These are phyloP conservation scores for Craterostigma plantagineum DNA, from an alignment of 257 asterid genomes.

Conservation along the genomic window DNA sequence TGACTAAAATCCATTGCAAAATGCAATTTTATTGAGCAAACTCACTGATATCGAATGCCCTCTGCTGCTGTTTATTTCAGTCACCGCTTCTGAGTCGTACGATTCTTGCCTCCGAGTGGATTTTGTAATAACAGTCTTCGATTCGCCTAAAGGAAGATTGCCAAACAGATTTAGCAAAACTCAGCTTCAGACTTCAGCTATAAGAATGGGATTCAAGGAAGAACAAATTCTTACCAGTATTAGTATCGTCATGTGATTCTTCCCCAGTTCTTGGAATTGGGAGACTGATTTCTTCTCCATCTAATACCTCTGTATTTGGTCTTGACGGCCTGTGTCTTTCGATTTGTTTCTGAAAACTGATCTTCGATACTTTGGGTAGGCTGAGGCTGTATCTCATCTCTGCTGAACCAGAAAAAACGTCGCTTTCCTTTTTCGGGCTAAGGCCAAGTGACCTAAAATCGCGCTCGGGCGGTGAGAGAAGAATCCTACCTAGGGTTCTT, in stretches of 20 bases:
- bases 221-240: not conserved
- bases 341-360: conserved; percentile 9
- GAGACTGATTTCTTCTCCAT: conserved; percentile 1
- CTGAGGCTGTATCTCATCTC: conserved; percentile 18
- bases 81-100: conserved; percentile 8
- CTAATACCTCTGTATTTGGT: conserved; percentile 9
- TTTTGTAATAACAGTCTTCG: conserved; percentile 4
- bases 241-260: conserved; percentile 3
- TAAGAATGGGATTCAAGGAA: conserved; percentile 1
- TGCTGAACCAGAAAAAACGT: conserved; percentile 10
- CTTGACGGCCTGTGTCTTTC: conserved; percentile 16
- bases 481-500: conserved; percentile 37
- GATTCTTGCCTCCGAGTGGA: conserved; percentile 7
- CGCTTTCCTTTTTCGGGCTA: conserved; percentile 23
- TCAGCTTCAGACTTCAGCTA: not conserved
- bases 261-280: conserved; percentile 8
- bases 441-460: conserved; percentile 21
- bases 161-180: conserved; percentile 4
- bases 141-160: conserved; percentile 20
- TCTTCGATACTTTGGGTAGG: conserved; percentile 7
- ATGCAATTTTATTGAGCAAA: conserved; percentile 16
- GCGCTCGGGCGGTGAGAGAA: conserved; percentile 42
- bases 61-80: conserved; percentile 7
- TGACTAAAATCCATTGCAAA: conserved; percentile 16
- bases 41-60: conserved; percentile 16